phyloP scores from a whole-genome alignment of 2,329 filamentous ascomycete genomes.

The Ramularia collo-cygni region DNA sequence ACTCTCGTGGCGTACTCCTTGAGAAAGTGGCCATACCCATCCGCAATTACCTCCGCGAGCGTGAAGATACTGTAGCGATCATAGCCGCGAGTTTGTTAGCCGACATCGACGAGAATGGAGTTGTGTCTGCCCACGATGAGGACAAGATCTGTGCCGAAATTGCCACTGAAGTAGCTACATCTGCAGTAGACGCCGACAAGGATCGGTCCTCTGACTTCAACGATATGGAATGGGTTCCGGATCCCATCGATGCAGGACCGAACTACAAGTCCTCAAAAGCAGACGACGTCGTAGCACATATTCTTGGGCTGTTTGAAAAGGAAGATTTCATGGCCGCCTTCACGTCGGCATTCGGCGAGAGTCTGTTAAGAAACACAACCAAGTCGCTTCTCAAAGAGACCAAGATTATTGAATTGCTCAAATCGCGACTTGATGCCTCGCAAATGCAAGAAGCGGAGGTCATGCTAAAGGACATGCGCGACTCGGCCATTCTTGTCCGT shows the following conservation, averaged over 20 bases:
- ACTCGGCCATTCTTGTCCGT: slow-evolving; percentile 60
- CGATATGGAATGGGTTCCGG: slow-evolving; percentile 88
- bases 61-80: slow-evolving; percentile 70
- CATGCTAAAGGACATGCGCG: slow-evolving; percentile 89
- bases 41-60: slow-evolving; percentile 67
- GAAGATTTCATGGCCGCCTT: slow-evolving; percentile 96
- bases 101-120: slow-evolving; percentile 45
- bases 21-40: slow-evolving; percentile 67
- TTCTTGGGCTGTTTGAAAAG: slow-evolving; percentile 81
- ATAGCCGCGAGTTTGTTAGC: slow-evolving; percentile 69
- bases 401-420: slow-evolving; percentile 77
- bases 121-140: slow-evolving; percentile 35
- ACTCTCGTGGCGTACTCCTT: slow-evolving; percentile 69
- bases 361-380: slow-evolving; percentile 59
- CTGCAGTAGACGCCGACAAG: slow-evolving; percentile 44
- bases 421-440: slow-evolving; percentile 77
- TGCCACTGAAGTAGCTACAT: slow-evolving; percentile 58
- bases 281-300: slow-evolving; percentile 83
- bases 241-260: slow-evolving; percentile 85
- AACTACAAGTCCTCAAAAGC: slow-evolving; percentile 83
- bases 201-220: slow-evolving; percentile 74
- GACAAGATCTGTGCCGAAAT: slow-evolving; percentile 56
- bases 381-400: slow-evolving; percentile 68
- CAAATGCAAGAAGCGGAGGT: slow-evolving; percentile 91
- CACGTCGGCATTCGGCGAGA: slow-evolving; percentile 78